Conservation (phyloP, 2,329 filamentous ascomycete genomes). For the Penicillium sclerotiorum region DNA sequence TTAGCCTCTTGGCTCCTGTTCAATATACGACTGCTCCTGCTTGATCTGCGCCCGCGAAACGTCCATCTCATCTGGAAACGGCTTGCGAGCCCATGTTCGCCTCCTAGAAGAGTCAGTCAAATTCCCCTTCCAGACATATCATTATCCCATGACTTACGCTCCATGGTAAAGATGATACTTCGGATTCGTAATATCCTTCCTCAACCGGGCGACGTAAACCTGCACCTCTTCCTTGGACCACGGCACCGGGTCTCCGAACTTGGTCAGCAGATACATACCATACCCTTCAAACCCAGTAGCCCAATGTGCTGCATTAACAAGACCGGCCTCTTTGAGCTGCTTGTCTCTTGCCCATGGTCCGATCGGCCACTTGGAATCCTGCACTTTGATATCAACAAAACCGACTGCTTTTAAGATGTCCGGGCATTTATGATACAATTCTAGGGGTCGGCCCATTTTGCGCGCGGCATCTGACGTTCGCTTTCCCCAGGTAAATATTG, state of each 20-base stretch:
- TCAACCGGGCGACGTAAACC: slow-evolving; percentile 14
- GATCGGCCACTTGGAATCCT: slow-evolving; percentile 34
- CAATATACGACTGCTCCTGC: too few species aligned
- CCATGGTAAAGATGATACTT: slow-evolving; percentile 10
- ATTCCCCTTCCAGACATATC: background rate
- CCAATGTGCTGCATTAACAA: slow-evolving; percentile 26
- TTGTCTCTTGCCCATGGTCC: slow-evolving; percentile 35
- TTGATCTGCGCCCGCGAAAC: too few species aligned
- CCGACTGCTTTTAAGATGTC: slow-evolving; percentile 26
- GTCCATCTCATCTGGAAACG: background rate
- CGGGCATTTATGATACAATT: too few species aligned
- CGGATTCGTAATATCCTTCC: slow-evolving; percentile 11
- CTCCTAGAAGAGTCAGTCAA: background rate
- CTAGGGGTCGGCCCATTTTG: too few species aligned
- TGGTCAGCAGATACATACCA: slow-evolving; percentile 24
- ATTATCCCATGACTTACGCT: slow-evolving; percentile 10
- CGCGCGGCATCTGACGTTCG: too few species aligned
- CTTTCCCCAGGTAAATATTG: slow-evolving; percentile 16
- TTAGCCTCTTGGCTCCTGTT: too few species aligned
- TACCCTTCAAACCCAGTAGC: slow-evolving; percentile 22
- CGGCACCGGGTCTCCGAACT: background rate
- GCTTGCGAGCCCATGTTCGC: slow-evolving; percentile 16
- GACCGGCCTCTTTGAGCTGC: slow-evolving; percentile 44
- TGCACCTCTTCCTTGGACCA: slow-evolving; percentile 6
- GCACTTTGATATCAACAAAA: slow-evolving; percentile 36